phyloP scores from a whole-genome alignment of 176 grass and related monocot species.

The Oryza nivara region DNA sequence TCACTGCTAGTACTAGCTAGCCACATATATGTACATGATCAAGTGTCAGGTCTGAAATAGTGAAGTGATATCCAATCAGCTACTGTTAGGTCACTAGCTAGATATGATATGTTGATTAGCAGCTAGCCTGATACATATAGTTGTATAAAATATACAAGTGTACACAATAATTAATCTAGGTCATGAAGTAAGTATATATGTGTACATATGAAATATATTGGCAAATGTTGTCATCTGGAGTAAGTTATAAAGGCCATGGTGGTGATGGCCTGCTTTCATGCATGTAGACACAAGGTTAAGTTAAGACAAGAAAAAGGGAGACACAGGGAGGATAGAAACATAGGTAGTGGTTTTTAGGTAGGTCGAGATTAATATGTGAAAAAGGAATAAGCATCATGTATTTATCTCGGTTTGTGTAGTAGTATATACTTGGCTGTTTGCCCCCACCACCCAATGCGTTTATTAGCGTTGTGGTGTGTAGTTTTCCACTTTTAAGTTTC shows the following conservation, averaged over 20 bases:
- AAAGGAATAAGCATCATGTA: conserved; percentile 39
- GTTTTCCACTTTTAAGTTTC: conserved; percentile 12
- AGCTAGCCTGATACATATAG: conserved; percentile 42
- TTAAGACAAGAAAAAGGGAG: conserved; percentile 6
- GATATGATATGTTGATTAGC: conserved; percentile 28
- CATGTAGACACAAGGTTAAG: conserved; percentile 43
- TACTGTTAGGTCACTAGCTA: conserved; percentile 32
- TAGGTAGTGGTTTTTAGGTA: conserved; percentile 41
- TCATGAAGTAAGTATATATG: not conserved
- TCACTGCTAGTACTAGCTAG: too few relatives aligned
- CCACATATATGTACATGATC: not conserved
- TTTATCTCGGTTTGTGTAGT: conserved; percentile 58
- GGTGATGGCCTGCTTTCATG: conserved; percentile 6
- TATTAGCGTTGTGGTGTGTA: conserved; percentile 61
- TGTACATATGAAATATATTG: conserved; percentile 51
- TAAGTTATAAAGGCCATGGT: not conserved
- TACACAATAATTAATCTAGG: conserved; percentile 48
- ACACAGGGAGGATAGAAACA: conserved; percentile 4
- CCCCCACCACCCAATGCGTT: conserved; percentile 51
- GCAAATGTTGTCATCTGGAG: conserved; percentile 22
- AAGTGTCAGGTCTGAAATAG: conserved; percentile 35
- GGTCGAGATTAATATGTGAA: conserved; percentile 59
- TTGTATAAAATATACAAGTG: conserved; percentile 27
- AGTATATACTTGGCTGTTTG: conserved; percentile 33
- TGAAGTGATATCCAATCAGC: conserved; percentile 35